Evolutionary conservation across 2,329 filamentous ascomycete species (phyloP).

Genomic region (Ascochyta koolunga): DNA sequence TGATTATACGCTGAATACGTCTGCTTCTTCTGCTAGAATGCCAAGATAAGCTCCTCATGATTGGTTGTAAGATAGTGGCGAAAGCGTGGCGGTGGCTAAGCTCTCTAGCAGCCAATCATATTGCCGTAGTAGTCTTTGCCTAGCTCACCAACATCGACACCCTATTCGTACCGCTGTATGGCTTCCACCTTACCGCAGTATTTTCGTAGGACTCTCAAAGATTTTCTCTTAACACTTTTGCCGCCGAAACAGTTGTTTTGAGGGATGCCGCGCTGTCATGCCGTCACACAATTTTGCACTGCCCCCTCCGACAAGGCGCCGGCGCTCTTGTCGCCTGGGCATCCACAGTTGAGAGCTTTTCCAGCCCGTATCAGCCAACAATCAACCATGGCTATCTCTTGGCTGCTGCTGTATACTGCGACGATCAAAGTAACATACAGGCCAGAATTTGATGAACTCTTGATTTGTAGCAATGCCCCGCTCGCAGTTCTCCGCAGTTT

Average conservation of each 20-base stretch:
- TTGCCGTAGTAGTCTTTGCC: not conserved
- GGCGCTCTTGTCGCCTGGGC: conserved; percentile 10
- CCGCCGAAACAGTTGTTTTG: not conserved
- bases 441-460: not conserved
- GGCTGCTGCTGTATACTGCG: not conserved
- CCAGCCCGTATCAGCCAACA: not conserved
- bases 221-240: not conserved
- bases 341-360: not conserved
- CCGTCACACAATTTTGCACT: conserved; percentile 14
- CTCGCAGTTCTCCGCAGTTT: not conserved
- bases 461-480: not conserved
- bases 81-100: not conserved
- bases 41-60: not conserved
- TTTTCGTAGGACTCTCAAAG: not conserved
- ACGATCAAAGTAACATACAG: not conserved
- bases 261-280: not conserved
- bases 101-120: not conserved
- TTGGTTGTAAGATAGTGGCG: not conserved
- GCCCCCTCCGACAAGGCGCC: conserved; percentile 11
- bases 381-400: not conserved
- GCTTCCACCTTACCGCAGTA: not conserved
- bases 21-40: not conserved
- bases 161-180: not conserved
- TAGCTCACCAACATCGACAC: not conserved
- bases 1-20: not conserved